Conservation (phyloP, 768 basidiomycete genomes). For the Russula olivacea region DNA sequence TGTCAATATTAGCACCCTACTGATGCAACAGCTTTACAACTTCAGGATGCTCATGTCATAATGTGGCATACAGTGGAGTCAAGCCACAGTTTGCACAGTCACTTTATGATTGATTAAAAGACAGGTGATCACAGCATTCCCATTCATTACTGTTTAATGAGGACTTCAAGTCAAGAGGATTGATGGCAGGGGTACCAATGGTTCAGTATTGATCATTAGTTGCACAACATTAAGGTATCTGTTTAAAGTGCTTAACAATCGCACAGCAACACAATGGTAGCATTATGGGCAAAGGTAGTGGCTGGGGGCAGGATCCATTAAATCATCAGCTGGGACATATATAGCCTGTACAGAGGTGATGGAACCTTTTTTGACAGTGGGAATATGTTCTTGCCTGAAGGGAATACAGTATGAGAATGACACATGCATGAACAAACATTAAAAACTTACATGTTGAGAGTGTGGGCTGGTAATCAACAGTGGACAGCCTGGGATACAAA, state of each 20-base stretch:
- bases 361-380: constrained; percentile 99
- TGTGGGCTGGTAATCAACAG: constrained; percentile 99
- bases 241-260: constrained; percentile 97
- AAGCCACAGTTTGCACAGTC: no score
- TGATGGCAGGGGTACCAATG: no score
- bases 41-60: no score
- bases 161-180: no score
- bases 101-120: no score
- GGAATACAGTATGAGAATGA: background rate
- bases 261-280: constrained; percentile 99
- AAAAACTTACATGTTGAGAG: constrained; percentile 89
- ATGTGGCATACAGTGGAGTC: no score
- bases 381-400: constrained; percentile 95
- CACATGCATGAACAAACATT: constrained; percentile 15
- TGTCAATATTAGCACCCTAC: no score
- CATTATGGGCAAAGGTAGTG: constrained; percentile 99
- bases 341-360: constrained; percentile 99
- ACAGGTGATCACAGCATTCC: no score
- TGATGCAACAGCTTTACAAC: no score
- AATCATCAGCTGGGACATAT: constrained; percentile 99
- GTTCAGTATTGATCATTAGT: no score
- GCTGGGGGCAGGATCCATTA: constrained; percentile 99
- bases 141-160: no score
- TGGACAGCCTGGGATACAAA: constrained; percentile 99
- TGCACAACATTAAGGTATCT: no score